These are phyloP conservation scores for Patellifolia procumbens DNA, from an alignment of 179 eudicot species.

Conservation along the genomic window DNA sequence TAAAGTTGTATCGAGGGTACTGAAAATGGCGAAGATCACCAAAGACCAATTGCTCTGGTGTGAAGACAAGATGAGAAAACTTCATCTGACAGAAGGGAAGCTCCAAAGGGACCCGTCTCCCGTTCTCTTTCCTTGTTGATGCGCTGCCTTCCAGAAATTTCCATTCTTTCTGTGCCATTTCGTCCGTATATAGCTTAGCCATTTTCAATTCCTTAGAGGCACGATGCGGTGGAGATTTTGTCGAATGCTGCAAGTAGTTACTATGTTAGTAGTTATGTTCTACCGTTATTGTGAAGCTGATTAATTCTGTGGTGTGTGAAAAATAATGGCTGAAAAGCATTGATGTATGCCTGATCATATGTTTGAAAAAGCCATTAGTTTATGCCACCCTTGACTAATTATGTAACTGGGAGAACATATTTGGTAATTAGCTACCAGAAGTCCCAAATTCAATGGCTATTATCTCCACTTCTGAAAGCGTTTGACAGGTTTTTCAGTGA, in stretches of 20 bases:
- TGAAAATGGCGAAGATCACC: slow-evolving; percentile 67
- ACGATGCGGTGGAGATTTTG: slow-evolving; percentile 29
- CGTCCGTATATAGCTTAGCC: slow-evolving; percentile 24
- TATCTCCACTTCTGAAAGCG: neutral
- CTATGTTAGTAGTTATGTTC: slow-evolving; percentile 16
- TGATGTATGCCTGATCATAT: slow-evolving; percentile 7
- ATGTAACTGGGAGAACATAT: slow-evolving; percentile 20
- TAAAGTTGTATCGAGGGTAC: slow-evolving; percentile 63
- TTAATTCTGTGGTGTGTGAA: slow-evolving; percentile 14
- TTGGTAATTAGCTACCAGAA: slow-evolving; percentile 1
- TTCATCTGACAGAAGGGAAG: slow-evolving; percentile 56
- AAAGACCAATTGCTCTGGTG: slow-evolving; percentile 92
- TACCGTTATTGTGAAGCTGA: slow-evolving; percentile 27
- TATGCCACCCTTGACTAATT: slow-evolving; percentile 19
- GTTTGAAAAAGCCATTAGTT: slow-evolving; percentile 18
- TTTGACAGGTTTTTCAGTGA: neutral
- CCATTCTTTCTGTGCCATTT: slow-evolving; percentile 8
- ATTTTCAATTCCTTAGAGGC: neutral
- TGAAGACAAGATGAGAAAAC: slow-evolving; percentile 83
- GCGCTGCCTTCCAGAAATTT: neutral
- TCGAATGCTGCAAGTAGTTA: slow-evolving; percentile 21
- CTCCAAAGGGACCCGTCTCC: slow-evolving; percentile 87
- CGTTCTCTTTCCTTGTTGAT: slow-evolving; percentile 73
- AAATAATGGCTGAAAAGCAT: slow-evolving; percentile 13
- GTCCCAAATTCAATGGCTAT: slow-evolving; percentile 6